Evolutionary conservation across 2,329 filamentous ascomycete genomes (phyloP).

Genomic region (Paraphaeosphaeria sporulosa): DNA sequence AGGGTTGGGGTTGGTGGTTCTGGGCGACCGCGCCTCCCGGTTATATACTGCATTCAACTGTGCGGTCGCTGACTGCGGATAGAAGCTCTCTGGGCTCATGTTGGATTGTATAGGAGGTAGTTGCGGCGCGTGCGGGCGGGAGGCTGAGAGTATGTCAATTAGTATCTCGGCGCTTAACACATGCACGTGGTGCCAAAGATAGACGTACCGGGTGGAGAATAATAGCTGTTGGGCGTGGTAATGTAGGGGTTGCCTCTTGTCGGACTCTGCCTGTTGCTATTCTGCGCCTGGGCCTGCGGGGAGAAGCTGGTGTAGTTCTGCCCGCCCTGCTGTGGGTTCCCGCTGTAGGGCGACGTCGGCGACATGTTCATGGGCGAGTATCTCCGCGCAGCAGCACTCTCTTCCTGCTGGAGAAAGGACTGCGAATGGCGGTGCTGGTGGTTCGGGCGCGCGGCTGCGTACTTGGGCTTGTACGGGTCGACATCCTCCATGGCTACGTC

Average conservation of each 20-base stretch:
- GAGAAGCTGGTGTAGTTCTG: constrained; percentile 54
- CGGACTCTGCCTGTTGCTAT: constrained; percentile 78
- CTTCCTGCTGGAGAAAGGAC: constrained; percentile 74
- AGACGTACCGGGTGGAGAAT: constrained; percentile 64
- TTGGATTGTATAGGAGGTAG: constrained; percentile 79
- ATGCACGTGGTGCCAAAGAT: constrained; percentile 1
- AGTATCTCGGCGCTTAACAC: constrained; percentile 27
- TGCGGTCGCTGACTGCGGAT: constrained; percentile 73
- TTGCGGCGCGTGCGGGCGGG: constrained; percentile 67
- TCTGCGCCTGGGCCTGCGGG: constrained; percentile 44
- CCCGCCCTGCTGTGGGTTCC: constrained; percentile 62
- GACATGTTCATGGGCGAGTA: constrained; percentile 98
- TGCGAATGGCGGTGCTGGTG: constrained; percentile 80
- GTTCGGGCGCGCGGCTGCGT: constrained; percentile 75
- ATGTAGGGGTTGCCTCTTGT: constrained; percentile 69
- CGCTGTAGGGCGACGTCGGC: constrained; percentile 79
- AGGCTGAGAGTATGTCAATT: constrained; percentile 42
- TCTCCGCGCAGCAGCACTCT: constrained; percentile 83
- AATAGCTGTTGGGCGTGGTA: constrained; percentile 65
- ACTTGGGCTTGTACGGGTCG: constrained; percentile 87
- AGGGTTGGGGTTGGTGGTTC: constrained; percentile 54
- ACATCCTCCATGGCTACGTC: constrained; percentile 80
- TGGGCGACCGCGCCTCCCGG: constrained; percentile 60
- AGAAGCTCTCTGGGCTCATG: constrained; percentile 72
- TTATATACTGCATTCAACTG: constrained; percentile 74